A percentile compares a stretch with the other conserved stretches of the same genome.
phyloP scores from a whole-genome alignment of 164 flowering plant species.

The Protea cynaroides region DNA sequence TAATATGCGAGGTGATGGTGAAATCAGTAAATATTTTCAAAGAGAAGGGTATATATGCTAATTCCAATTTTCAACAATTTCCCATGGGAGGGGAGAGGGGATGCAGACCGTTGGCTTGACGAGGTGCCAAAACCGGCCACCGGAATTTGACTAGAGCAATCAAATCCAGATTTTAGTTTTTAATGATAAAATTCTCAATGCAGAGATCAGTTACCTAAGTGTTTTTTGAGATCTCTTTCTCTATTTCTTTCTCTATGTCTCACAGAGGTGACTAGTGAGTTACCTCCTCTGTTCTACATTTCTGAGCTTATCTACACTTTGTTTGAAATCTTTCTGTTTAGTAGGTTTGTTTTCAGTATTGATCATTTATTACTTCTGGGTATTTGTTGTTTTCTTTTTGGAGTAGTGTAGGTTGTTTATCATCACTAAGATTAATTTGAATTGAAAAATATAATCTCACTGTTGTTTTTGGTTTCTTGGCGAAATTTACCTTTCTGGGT shows the following conservation, averaged over 20 bases:
- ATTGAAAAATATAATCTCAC: not conserved
- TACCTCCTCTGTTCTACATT: not conserved
- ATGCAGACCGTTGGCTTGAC: not conserved
- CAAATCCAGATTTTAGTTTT: not conserved
- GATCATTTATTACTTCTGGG: not conserved
- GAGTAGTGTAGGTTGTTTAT: not conserved
- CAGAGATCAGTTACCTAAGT: not conserved
- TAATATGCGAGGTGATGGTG: no score
- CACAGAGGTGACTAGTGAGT: not conserved
- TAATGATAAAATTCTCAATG: not conserved
- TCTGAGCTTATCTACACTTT: not conserved
- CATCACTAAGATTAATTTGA: not conserved
- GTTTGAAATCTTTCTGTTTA: not conserved
- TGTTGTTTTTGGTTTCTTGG: not conserved
- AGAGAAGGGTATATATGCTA: no score
- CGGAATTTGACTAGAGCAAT: not conserved
- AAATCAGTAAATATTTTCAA: no score
- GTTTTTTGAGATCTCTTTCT: not conserved
- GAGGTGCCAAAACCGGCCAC: conserved; percentile 2
- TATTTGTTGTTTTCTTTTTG: not conserved
- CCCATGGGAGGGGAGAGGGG: not conserved
- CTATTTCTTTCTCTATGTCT: not conserved
- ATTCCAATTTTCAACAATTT: no score
- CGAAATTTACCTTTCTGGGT: not conserved
- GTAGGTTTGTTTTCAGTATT: not conserved